These are phyloP conservation scores for Scheffersomyces insectosa DNA, from an alignment of 1,139 yeast species.

Conservation along the genomic window DNA sequence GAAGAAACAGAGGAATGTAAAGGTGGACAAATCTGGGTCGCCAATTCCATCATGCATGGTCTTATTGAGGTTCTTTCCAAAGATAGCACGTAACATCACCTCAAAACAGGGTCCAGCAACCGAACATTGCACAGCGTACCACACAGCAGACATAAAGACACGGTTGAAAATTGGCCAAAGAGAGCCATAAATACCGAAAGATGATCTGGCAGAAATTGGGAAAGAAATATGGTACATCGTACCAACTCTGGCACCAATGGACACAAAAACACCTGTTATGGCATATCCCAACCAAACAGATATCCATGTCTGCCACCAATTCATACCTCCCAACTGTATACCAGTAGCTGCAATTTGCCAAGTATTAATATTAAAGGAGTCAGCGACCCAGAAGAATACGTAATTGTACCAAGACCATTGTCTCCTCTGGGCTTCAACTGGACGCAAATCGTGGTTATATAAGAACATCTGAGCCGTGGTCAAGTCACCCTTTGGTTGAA, in stretches of 20 bases:
- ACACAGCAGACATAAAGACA: constrained; percentile 78
- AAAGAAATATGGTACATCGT: constrained; percentile 73
- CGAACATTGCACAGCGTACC: constrained; percentile 85
- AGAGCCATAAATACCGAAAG: constrained; percentile 78
- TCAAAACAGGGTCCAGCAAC: constrained; percentile 83
- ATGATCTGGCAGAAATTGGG: constrained; percentile 71
- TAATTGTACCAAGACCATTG: constrained; percentile 82
- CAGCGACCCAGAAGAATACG: constrained; percentile 83
- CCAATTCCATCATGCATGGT: constrained; percentile 54
- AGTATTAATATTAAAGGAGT: constrained; percentile 82
- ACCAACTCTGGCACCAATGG: constrained; percentile 69
- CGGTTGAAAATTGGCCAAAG: constrained; percentile 80
- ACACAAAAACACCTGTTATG: constrained; percentile 62
- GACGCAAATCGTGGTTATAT: constrained; percentile 71
- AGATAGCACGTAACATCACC: constrained; percentile 66
- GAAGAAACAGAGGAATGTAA: constrained; percentile 71
- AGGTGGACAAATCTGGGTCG: constrained; percentile 60
- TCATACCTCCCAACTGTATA: constrained; percentile 62
- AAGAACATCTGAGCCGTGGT: constrained; percentile 57
- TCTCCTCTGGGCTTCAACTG: constrained; percentile 69
- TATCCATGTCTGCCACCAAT: constrained; percentile 91
- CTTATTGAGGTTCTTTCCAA: constrained; percentile 56
- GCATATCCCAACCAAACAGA: constrained; percentile 77
- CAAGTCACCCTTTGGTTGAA: constrained; percentile 34
- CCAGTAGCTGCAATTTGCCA: constrained; percentile 93